phyloP scores from a whole-genome alignment of 495 filamentous ascomycete genomes.

The Penicillium psychrofluorescens region DNA sequence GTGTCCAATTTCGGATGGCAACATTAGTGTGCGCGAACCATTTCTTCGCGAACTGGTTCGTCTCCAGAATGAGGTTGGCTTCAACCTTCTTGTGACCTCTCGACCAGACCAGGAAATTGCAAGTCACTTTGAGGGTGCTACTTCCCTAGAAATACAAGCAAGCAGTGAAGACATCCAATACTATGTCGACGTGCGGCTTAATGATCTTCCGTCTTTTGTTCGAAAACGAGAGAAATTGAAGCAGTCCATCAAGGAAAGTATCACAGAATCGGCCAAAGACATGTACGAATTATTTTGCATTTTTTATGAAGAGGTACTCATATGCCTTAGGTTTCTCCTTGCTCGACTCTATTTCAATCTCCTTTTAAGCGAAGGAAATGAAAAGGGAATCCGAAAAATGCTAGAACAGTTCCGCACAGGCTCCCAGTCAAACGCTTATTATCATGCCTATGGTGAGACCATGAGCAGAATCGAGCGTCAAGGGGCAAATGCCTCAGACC shows the following conservation, averaged over 20 bases:
- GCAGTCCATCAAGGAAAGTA: background rate
- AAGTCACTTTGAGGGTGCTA: background rate
- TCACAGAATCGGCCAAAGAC: background rate
- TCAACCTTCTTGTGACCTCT: background rate
- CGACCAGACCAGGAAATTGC: background rate
- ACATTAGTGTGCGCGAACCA: background rate
- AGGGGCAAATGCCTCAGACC: background rate
- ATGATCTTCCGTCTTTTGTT: slow-evolving; percentile 1
- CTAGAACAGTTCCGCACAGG: background rate
- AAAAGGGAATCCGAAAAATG: background rate
- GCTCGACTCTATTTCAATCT: slow-evolving; percentile 2
- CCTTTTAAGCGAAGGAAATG: background rate
- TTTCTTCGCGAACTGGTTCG: background rate
- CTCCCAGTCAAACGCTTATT: background rate
- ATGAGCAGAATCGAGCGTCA: slow-evolving; percentile 2
- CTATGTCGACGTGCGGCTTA: background rate
- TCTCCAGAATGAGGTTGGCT: background rate
- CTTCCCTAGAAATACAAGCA: background rate
- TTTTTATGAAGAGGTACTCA: no score
- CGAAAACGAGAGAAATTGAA: background rate
- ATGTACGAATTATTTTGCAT: background rate
- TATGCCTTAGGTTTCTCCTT: background rate
- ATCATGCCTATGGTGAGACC: background rate
- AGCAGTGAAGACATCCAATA: slow-evolving; percentile 1
- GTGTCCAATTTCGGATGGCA: slow-evolving; percentile 7